A percentile compares a stretch with the other conserved stretches of the same genome.
Conservation (phyloP, 345 rosid genomes). For the Excoecaria cochinchinensis region DNA sequence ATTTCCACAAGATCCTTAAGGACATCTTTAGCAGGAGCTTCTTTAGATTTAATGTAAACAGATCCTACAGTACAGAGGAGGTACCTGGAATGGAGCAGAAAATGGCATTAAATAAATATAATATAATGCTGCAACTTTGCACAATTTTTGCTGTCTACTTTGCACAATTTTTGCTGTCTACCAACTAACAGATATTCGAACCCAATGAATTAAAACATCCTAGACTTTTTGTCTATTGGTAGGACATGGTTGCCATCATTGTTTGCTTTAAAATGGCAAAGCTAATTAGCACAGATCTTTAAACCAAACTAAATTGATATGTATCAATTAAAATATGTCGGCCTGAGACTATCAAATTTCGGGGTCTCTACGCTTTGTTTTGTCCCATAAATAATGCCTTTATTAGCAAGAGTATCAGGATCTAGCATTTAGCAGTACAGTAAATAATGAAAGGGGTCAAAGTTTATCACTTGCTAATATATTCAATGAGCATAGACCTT, state of each 20-base stretch:
- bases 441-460: not conserved
- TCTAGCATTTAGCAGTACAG: not conserved
- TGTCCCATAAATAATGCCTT: not conserved
- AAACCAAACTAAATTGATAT: not conserved
- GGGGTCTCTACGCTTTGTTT: not conserved
- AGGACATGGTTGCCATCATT: not conserved
- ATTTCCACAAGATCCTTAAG: constrained; percentile 98
- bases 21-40: constrained; percentile 97
- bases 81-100: constrained; percentile 47
- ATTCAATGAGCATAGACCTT: not conserved
- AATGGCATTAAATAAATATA: not conserved
- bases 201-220: not conserved
- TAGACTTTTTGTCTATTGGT: not conserved
- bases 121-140: not conserved
- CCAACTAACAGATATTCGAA: not conserved
- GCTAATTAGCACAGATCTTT: not conserved
- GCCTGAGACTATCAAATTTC: not conserved
- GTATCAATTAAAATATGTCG: not conserved
- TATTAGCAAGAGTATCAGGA: not conserved
- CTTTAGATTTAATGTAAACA: constrained; percentile 92
- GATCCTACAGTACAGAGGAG: constrained; percentile 98
- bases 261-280: not conserved
- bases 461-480: not conserved
- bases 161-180: not conserved
- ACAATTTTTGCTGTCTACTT: not conserved